phyloP scores from a whole-genome alignment of 805 yeast species.

The Teunomyces stri region DNA sequence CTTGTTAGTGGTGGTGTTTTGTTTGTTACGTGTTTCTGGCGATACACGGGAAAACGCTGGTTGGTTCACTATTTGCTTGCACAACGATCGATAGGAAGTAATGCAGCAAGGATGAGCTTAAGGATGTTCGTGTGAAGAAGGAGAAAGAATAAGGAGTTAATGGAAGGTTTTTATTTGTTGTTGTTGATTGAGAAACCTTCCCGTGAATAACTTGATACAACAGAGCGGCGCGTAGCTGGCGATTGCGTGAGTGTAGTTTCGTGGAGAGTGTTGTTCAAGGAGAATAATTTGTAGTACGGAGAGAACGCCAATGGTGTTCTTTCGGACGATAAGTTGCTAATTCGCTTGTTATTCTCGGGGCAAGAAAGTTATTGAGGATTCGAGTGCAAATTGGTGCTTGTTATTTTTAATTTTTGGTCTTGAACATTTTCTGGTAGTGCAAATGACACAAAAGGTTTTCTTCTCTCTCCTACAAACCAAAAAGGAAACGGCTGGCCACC shows the following conservation, averaged over 20 bases:
- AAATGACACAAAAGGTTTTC: conserved; percentile 3
- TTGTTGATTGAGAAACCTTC: background rate
- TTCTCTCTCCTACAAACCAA: too few relatives aligned
- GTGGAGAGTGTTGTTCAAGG: background rate
- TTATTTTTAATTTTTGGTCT: conserved; percentile 2
- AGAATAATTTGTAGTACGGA: background rate
- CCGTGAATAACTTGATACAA: background rate
- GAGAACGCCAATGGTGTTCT: background rate
- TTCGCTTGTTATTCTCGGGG: background rate
- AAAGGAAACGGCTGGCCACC: background rate
- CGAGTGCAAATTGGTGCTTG: background rate
- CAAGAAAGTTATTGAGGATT: background rate
- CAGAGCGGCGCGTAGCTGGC: conserved; percentile 2
- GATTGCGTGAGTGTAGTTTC: background rate
- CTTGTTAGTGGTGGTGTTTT: background rate
- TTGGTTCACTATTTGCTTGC: background rate
- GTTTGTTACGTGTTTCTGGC: conserved; percentile 1
- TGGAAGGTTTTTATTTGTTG: background rate
- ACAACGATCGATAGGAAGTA: background rate
- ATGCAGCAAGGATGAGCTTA: conserved; percentile 1
- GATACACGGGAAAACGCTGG: background rate
- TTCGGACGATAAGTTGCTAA: background rate
- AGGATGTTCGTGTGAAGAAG: background rate
- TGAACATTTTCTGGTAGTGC: conserved; percentile 6
- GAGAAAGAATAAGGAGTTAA: background rate